Evolutionary conservation across 108 stramenopile genomes (phyloP).

Genomic region (Stephanodiscus minutulus): DNA sequence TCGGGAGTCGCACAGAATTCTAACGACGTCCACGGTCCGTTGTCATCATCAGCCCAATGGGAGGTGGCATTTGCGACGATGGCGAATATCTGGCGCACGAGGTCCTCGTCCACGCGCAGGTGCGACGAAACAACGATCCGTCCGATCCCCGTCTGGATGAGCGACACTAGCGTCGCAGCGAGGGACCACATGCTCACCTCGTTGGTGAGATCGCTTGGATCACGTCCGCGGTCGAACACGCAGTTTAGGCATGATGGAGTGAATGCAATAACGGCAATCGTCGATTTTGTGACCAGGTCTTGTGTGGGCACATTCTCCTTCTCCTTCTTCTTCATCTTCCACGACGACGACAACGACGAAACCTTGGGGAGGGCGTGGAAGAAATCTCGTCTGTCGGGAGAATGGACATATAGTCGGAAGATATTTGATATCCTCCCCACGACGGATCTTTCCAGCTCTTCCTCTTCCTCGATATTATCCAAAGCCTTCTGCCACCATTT

Average conservation of each 20-base stretch:
- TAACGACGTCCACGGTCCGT: constrained; percentile 6
- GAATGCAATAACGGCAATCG: constrained; percentile 39
- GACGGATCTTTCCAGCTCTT: neutral
- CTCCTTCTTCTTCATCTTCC: neutral
- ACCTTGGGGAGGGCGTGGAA: neutral
- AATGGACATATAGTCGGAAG: constrained; percentile 14
- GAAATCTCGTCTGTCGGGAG: neutral
- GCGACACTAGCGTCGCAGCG: constrained; percentile 48
- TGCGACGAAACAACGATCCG: constrained; percentile 47
- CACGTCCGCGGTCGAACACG: too few species aligned
- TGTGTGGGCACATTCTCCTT: neutral
- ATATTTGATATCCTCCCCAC: constrained; percentile 19
- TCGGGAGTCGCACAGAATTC: constrained; percentile 20
- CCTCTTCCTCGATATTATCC: too few species aligned
- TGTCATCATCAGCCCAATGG: neutral
- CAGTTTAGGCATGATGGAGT: constrained; percentile 2
- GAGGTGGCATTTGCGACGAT: constrained; percentile 18
- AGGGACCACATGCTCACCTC: constrained; percentile 12
- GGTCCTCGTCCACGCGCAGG: constrained; percentile 8
- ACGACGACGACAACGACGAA: neutral
- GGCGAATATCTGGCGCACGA: constrained; percentile 20
- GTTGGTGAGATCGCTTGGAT: too few species aligned
- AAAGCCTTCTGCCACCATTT: constrained; percentile 46
- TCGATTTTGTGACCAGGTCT: constrained; percentile 7
- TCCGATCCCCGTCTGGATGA: constrained; percentile 34